These are phyloP conservation scores for Phytophthora ohioensis DNA, from an alignment of 352 stramenopile species.

Conservation along the genomic window DNA sequence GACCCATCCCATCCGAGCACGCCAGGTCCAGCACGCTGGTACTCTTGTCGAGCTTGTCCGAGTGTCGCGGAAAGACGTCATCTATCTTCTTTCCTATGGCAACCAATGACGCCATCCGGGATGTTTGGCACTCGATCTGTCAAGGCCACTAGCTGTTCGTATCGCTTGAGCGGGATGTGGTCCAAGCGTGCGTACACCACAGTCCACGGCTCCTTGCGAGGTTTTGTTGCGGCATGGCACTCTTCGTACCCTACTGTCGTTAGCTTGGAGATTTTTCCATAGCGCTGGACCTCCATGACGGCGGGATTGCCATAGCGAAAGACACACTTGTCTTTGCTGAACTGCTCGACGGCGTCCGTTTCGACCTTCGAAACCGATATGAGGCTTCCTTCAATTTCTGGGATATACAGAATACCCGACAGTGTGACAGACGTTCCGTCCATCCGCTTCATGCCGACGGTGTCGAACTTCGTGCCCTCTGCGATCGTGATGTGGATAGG, in stretches of 20 bases:
- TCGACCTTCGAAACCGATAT: conserved; percentile 24
- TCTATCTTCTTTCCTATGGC: not conserved
- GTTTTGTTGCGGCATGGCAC: conserved; percentile 6
- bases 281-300: conserved; percentile 26
- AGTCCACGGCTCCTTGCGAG: conserved; percentile 15
- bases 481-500: no score
- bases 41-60: conserved; percentile 21
- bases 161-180: conserved; percentile 27
- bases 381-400: not conserved
- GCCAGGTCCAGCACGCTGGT: not conserved
- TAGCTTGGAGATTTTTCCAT: conserved; percentile 29
- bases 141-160: conserved; percentile 18
- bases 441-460: not conserved
- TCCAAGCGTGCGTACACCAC: conserved; percentile 13
- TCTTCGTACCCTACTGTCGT: conserved; percentile 21
- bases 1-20: not conserved
- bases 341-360: conserved; percentile 22
- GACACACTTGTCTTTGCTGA: conserved; percentile 26
- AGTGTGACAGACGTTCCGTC: not conserved
- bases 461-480: not conserved
- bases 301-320: conserved; percentile 7
- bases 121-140: conserved; percentile 12
- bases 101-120: not conserved
- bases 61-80: conserved; percentile 9
- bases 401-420: not conserved